Percentiles rank a stretch among this genome's conserved stretches.
Evolutionary conservation across 2,329 filamentous ascomycete genomes (phyloP).

Genomic region (Arthrinium puccinioides): DNA sequence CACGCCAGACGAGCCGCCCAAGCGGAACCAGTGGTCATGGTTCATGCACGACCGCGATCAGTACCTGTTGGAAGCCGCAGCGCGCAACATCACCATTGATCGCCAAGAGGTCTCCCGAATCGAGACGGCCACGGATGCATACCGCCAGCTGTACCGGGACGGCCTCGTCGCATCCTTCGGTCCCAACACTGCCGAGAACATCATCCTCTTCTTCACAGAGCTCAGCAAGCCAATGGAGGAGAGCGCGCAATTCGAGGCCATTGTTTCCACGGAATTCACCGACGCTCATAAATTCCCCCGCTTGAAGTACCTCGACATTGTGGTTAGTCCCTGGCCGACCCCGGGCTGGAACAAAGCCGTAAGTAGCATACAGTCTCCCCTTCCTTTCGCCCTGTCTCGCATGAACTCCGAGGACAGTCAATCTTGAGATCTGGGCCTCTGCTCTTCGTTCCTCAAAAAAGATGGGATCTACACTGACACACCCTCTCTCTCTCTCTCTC

Average conservation of each 20-base stretch:
- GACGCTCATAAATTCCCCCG: background rate
- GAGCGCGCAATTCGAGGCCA: background rate
- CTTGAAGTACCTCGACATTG: background rate
- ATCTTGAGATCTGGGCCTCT: too few relatives aligned
- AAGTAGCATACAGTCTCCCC: too few relatives aligned
- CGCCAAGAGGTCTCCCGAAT: too few relatives aligned
- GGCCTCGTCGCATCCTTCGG: background rate
- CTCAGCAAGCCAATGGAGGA: background rate
- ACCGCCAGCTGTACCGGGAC: too few relatives aligned
- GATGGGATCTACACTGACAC: too few relatives aligned
- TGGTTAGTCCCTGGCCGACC: background rate
- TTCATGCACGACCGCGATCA: background rate
- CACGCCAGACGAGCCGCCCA: too few relatives aligned
- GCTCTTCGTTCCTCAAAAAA: too few relatives aligned
- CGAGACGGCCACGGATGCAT: too few relatives aligned
- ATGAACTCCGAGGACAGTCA: too few relatives aligned
- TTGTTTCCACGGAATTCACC: background rate
- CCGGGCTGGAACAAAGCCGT: background rate
- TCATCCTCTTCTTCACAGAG: background rate
- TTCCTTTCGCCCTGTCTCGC: too few relatives aligned
- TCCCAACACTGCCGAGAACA: background rate
- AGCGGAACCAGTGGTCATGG: background rate
- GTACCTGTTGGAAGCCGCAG: background rate
- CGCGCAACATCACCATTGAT: background rate
- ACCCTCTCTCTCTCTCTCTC: too few relatives aligned